Evolutionary conservation across 2,329 filamentous ascomycete genomes (phyloP).

Genomic region (Diaporthe sp.): DNA sequence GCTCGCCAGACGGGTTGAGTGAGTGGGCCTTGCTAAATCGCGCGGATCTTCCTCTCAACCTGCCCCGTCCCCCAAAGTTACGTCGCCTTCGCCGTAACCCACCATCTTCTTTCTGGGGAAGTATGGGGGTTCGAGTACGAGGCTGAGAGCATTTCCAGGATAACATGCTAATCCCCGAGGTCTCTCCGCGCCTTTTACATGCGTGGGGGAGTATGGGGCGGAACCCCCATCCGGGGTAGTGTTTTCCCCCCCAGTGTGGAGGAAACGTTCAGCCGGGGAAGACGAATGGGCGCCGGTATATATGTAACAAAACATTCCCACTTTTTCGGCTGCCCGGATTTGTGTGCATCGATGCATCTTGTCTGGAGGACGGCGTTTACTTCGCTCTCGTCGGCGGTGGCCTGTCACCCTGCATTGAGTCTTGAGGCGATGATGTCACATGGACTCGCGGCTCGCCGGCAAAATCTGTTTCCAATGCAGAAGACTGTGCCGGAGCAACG

Average conservation of each 20-base stretch:
- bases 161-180: not conserved
- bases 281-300: constrained; percentile 13
- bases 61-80: not conserved
- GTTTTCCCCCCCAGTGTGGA: constrained; percentile 25
- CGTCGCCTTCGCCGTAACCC: constrained; percentile 1
- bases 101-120: constrained; percentile 3
- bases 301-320: constrained; percentile 4
- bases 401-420: constrained; percentile 8
- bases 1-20: not conserved
- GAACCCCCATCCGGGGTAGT: constrained; percentile 19
- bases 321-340: not conserved
- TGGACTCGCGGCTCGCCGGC: not conserved
- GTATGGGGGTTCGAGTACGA: constrained; percentile 7
- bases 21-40: constrained; percentile 14
- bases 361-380: not conserved
- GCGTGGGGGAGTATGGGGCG: not conserved
- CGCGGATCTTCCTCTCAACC: not conserved
- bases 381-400: not conserved
- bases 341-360: not conserved
- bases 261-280: constrained; percentile 19
- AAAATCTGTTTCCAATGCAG: constrained; percentile 9
- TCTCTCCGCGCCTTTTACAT: constrained; percentile 14
- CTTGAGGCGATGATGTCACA: constrained; percentile 6
- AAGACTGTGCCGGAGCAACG: not conserved
- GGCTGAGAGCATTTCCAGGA: constrained; percentile 6